Evolutionary conservation across 768 basidiomycete species (phyloP).

Genomic region (Bullera alba): DNA sequence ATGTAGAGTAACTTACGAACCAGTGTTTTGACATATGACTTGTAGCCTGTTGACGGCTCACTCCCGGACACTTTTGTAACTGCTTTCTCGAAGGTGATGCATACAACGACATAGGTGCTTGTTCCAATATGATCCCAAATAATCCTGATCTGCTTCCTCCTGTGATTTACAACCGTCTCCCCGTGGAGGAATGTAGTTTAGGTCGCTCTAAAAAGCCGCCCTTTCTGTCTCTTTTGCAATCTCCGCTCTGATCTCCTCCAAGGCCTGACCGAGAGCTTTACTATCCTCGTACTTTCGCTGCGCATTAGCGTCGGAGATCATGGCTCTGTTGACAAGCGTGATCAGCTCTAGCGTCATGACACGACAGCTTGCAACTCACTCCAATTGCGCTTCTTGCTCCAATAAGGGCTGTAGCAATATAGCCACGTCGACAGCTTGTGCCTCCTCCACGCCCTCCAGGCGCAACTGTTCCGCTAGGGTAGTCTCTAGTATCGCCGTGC

Average conservation of each 20-base stretch:
- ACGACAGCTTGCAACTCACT: slow-evolving; percentile 43
- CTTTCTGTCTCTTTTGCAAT: slow-evolving; percentile 59
- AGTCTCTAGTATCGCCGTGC: slow-evolving; percentile 10
- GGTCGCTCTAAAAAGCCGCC: too few species aligned
- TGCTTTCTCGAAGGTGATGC: too few species aligned
- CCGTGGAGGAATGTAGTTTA: too few species aligned
- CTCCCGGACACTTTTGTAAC: too few species aligned
- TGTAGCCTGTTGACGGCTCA: too few species aligned
- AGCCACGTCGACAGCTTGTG: slow-evolving; percentile 67
- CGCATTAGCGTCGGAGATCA: slow-evolving; percentile 75
- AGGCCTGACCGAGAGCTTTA: slow-evolving; percentile 68
- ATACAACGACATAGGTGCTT: too few species aligned
- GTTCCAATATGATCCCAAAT: too few species aligned
- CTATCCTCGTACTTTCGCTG: slow-evolving; percentile 94
- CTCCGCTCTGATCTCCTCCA: slow-evolving; percentile 75
- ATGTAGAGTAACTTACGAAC: too few species aligned
- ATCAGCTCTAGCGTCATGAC: background rate
- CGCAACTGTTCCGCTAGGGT: slow-evolving; percentile 20
- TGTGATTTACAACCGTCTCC: too few species aligned
- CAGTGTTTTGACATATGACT: too few species aligned
- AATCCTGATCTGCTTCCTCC: too few species aligned
- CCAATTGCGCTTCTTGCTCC: slow-evolving; percentile 87
- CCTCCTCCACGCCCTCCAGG: slow-evolving; percentile 24
- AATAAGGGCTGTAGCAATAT: slow-evolving; percentile 73
- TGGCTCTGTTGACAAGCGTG: background rate